phyloP scores from a whole-genome alignment of 2,329 filamentous ascomycete genomes.

The Dothideomycetes sp. region DNA sequence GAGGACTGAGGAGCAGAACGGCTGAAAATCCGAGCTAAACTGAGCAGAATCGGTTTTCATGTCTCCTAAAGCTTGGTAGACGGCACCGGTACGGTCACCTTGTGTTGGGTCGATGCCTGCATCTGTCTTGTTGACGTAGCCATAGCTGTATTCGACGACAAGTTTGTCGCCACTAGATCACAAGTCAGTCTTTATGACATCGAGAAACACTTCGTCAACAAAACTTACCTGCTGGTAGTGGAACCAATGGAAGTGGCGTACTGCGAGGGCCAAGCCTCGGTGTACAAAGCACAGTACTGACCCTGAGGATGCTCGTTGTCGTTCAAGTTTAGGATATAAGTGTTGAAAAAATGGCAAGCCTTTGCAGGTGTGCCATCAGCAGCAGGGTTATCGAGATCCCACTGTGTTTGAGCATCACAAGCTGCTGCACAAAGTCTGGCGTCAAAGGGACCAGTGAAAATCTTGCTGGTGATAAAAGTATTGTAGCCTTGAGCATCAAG shows the following conservation, averaged over 20 bases:
- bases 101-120: constrained; percentile 7
- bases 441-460: constrained; percentile 22
- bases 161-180: constrained; percentile 12
- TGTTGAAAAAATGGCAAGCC: not conserved
- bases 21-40: constrained; percentile 12
- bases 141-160: constrained; percentile 15
- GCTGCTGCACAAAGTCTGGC: constrained; percentile 20
- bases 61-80: constrained; percentile 16
- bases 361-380: constrained; percentile 12
- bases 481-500: constrained; percentile 22
- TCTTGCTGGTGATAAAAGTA: constrained; percentile 5
- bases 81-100: constrained; percentile 12
- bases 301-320: not conserved
- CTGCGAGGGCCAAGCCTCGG: constrained; percentile 10
- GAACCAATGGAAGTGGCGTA: constrained; percentile 15
- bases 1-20: constrained; percentile 16
- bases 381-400: constrained; percentile 18
- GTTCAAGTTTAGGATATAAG: not conserved
- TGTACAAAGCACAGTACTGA: constrained; percentile 15
- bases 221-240: constrained; percentile 2
- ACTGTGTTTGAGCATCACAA: constrained; percentile 18
- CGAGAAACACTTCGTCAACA: too few relatives aligned
- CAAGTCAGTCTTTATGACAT: constrained; percentile 2
- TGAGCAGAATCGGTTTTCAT: constrained; percentile 11
- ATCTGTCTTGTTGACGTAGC: constrained; percentile 13